These are phyloP conservation scores for Trebouxia sp. DNA, from an alignment of 139 green algal genomes.

Conservation along the genomic window DNA sequence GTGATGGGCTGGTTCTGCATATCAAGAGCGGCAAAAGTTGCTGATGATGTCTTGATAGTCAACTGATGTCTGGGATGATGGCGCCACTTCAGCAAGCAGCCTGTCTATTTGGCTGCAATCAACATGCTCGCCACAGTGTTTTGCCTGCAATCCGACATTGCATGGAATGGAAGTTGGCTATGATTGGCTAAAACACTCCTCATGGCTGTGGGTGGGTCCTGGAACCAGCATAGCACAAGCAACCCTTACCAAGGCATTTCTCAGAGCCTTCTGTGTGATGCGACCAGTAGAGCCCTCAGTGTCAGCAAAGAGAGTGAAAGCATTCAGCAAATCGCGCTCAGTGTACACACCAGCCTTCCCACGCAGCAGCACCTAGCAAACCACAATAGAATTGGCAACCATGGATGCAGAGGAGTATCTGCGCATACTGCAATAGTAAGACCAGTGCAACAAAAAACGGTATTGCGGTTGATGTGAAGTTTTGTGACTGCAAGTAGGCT, in stretches of 20 bases:
- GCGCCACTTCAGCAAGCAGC: background rate
- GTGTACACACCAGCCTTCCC: background rate
- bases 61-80: background rate
- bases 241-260: background rate
- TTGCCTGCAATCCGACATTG: too few relatives aligned
- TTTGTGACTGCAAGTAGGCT: too few relatives aligned
- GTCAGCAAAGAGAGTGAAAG: slow-evolving; percentile 13
- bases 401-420: too few relatives aligned
- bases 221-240: too few relatives aligned
- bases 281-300: background rate
- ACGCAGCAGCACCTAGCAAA: background rate
- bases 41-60: slow-evolving; percentile 9
- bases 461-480: too few relatives aligned
- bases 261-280: slow-evolving; percentile 3
- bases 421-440: too few relatives aligned
- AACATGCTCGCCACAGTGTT: background rate
- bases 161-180: too few relatives aligned
- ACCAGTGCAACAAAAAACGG: too few relatives aligned
- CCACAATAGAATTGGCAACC: too few relatives aligned
- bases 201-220: too few relatives aligned
- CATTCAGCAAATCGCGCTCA: background rate
- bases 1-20: background rate
- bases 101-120: background rate
- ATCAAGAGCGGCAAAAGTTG: background rate
- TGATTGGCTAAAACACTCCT: too few relatives aligned